Conservation (phyloP, 768 basidiomycete species). For the Auricularia sp. region DNA sequence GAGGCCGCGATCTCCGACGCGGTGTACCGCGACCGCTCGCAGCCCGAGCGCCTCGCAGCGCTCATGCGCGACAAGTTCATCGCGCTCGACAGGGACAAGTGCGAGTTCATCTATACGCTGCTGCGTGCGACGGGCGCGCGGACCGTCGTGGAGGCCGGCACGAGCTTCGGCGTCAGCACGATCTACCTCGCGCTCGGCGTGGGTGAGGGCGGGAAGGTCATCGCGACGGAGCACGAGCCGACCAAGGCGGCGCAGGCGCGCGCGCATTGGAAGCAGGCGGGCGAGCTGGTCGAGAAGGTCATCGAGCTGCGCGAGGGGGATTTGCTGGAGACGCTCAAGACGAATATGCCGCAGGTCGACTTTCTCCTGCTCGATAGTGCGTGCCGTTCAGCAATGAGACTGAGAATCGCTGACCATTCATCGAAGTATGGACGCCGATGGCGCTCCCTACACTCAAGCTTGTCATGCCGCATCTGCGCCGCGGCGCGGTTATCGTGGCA, state of each 20-base stretch:
- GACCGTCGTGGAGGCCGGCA: not conserved
- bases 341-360: not conserved
- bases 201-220: not conserved
- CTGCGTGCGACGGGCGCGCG: not conserved
- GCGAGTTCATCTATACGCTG: not conserved
- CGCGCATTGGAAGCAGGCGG: not conserved
- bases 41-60: not conserved
- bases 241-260: not conserved
- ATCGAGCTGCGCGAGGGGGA: not conserved
- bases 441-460: not conserved
- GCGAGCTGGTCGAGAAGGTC: not conserved
- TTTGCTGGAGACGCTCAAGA: not conserved
- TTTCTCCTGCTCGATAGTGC: not conserved
- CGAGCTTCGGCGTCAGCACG: conserved; percentile 1
- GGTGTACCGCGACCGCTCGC: not conserved
- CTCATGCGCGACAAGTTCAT: conserved; percentile 1
- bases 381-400: not conserved
- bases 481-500: not conserved
- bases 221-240: conserved; percentile 1
- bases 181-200: not conserved
- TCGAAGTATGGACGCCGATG: not conserved
- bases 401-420: not conserved
- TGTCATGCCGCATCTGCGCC: not conserved
- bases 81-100: conserved; percentile 1
- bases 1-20: not conserved